These are phyloP conservation scores for Lactifluus hygrophoroides DNA, from an alignment of 768 basidiomycete genomes.

Conservation along the genomic window DNA sequence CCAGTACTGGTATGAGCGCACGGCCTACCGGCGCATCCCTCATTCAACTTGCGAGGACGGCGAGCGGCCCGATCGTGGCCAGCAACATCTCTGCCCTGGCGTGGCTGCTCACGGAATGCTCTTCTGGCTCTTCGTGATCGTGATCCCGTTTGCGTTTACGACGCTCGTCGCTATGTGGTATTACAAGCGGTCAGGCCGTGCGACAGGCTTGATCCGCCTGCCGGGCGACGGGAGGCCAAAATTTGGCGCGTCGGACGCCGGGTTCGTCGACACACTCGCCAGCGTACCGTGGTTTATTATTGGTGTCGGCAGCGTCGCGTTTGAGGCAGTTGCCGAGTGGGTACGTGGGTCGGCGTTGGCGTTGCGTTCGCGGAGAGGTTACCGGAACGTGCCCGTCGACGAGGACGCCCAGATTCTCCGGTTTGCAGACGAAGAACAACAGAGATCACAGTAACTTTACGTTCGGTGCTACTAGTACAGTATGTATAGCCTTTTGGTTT, in stretches of 20 bases:
- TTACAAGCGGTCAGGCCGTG: conserved; percentile 62
- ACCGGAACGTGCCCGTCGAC: conserved; percentile 64
- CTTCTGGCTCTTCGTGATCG: conserved; percentile 78
- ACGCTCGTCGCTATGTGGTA: conserved; percentile 75
- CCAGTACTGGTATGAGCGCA: conserved; percentile 91
- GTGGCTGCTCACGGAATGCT: conserved; percentile 59
- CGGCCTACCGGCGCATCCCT: conserved; percentile 83
- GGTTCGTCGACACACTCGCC: conserved; percentile 61
- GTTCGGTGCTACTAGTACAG: neutral
- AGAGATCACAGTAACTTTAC: neutral
- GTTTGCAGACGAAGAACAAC: conserved; percentile 68
- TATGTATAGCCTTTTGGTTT: neutral
- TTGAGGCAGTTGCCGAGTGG: conserved; percentile 50
- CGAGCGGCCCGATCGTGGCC: conserved; percentile 65
- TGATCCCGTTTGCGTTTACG: conserved; percentile 72
- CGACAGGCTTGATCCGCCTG: conserved; percentile 72
- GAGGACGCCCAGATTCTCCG: conserved; percentile 82
- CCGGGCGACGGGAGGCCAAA: conserved; percentile 41
- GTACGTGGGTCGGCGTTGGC: conserved; percentile 32
- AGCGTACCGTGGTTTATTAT: conserved; percentile 87
- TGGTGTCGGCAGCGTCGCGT: conserved; percentile 66
- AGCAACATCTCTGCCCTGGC: conserved; percentile 72
- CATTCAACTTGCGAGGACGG: conserved; percentile 86
- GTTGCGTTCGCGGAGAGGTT: conserved; percentile 52
- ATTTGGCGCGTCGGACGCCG: conserved; percentile 35